Percentiles rank a stretch among this genome's conserved stretches.
phyloP scores from a whole-genome alignment of 2,329 filamentous ascomycete genomes.

The Fusarium chuoi region DNA sequence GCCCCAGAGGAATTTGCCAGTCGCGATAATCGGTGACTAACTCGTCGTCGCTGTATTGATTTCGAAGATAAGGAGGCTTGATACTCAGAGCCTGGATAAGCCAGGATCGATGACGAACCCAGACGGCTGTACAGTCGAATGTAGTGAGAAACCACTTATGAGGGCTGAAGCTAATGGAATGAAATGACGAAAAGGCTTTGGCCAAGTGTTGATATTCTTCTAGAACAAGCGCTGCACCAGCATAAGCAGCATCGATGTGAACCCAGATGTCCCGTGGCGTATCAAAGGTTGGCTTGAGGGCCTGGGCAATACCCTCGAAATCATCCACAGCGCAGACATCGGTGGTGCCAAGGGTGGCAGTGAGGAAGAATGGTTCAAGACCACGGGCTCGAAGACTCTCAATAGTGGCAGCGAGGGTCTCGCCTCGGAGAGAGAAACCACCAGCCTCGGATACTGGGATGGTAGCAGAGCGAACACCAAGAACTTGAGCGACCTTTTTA shows the following conservation, averaged over 20 bases:
- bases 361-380: constrained; percentile 87
- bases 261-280: constrained; percentile 76
- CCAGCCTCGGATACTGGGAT: constrained; percentile 71
- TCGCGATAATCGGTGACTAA: constrained; percentile 95
- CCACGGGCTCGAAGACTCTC: constrained; percentile 73
- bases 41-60: constrained; percentile 81
- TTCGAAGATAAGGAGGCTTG: constrained; percentile 82
- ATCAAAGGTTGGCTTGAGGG: constrained; percentile 49
- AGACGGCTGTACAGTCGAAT: constrained; percentile 87
- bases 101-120: constrained; percentile 77
- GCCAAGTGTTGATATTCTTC: constrained; percentile 81
- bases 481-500: constrained; percentile 86
- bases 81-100: constrained; percentile 84
- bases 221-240: constrained; percentile 83
- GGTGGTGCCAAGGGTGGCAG: constrained; percentile 85
- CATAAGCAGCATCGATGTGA: constrained; percentile 93
- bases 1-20: constrained; percentile 94
- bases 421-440: constrained; percentile 76
- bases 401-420: constrained; percentile 69
- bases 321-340: constrained; percentile 89
- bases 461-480: constrained; percentile 82
- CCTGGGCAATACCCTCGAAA: constrained; percentile 72
- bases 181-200: constrained; percentile 71
- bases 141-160: constrained; percentile 98
- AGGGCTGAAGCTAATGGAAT: constrained; percentile 95